A percentile compares a stretch with the other conserved stretches of the same genome.
These are phyloP conservation scores for Globisporangium splendens DNA, from an alignment of 352 stramenopile species.

Conservation along the genomic window DNA sequence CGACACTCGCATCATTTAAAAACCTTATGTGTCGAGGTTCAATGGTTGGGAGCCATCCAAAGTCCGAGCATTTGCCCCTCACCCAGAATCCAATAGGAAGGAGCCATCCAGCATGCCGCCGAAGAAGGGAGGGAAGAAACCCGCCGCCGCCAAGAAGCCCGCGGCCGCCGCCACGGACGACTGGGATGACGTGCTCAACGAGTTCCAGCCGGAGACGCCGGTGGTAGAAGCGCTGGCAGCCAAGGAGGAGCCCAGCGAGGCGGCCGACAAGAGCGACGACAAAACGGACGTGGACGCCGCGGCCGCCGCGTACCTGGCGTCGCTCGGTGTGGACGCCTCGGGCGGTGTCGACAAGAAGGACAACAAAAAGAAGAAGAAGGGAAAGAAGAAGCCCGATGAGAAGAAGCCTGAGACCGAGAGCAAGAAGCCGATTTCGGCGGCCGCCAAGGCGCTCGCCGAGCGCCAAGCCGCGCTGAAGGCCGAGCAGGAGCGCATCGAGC, in stretches of 20 bases:
- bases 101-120: constrained; percentile 68
- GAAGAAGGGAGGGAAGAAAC: constrained; percentile 78
- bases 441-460: constrained; percentile 68
- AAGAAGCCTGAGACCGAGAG: constrained; percentile 44
- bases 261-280: constrained; percentile 7
- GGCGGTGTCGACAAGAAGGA: constrained; percentile 59
- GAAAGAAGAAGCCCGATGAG: constrained; percentile 60
- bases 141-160: constrained; percentile 54
- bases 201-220: constrained; percentile 39
- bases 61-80: not conserved
- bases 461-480: constrained; percentile 67
- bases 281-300: constrained; percentile 56
- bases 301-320: constrained; percentile 72
- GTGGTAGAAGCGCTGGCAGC: constrained; percentile 14
- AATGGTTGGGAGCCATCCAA: constrained; percentile 7
- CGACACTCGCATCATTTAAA: not conserved
- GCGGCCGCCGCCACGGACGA: constrained; percentile 40
- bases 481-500: constrained; percentile 70
- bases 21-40: constrained; percentile 2
- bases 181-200: constrained; percentile 69
- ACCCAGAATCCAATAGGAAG: not conserved
- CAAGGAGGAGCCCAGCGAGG: constrained; percentile 12
- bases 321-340: constrained; percentile 60
- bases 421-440: constrained; percentile 77
- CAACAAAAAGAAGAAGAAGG: constrained; percentile 83